Evolutionary conservation across 495 filamentous ascomycete genomes (phyloP).

Genomic region (Tuber calosporum): DNA sequence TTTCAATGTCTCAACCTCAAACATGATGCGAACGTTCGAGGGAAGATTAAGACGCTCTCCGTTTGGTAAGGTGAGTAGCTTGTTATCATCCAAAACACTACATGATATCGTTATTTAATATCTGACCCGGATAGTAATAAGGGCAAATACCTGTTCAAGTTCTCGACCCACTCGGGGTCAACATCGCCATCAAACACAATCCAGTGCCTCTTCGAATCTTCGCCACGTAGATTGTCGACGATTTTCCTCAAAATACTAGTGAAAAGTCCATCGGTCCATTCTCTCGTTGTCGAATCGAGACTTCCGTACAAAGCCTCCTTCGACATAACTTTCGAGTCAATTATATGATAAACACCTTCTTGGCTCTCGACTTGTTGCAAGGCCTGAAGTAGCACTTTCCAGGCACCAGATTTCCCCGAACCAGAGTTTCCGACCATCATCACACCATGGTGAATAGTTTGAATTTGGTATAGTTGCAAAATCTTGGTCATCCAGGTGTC

Average conservation of each 20-base stretch:
- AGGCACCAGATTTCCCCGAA: constrained; percentile 87
- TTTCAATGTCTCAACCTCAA: constrained; percentile 96
- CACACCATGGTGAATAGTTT: constrained; percentile 94
- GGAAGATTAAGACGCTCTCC: constrained; percentile 94
- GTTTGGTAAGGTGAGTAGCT: constrained; percentile 90
- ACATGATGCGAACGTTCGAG: constrained; percentile 95
- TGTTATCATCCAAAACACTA: constrained; percentile 97
- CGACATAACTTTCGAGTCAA: constrained; percentile 99
- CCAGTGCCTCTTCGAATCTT: constrained; percentile 95
- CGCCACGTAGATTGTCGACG: constrained; percentile 94
- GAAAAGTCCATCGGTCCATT: constrained; percentile 98
- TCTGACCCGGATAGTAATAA: neutral
- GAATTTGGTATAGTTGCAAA: constrained; percentile 93
- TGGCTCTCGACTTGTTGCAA: constrained; percentile 82
- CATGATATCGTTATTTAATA: constrained; percentile 17
- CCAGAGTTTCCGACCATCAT: constrained; percentile 99
- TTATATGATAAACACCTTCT: constrained; percentile 93
- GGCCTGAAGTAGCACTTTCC: constrained; percentile 89
- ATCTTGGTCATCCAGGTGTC: constrained; percentile 96
- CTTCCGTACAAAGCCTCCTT: constrained; percentile 95
- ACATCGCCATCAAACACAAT: constrained; percentile 99
- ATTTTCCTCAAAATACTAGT: constrained; percentile 97
- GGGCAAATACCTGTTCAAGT: constrained; percentile 64
- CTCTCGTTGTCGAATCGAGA: constrained; percentile 88
- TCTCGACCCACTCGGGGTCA: constrained; percentile 98